Evolutionary conservation across 805 yeast species (phyloP).

Genomic region (Kluyveromyces starmeri): DNA sequence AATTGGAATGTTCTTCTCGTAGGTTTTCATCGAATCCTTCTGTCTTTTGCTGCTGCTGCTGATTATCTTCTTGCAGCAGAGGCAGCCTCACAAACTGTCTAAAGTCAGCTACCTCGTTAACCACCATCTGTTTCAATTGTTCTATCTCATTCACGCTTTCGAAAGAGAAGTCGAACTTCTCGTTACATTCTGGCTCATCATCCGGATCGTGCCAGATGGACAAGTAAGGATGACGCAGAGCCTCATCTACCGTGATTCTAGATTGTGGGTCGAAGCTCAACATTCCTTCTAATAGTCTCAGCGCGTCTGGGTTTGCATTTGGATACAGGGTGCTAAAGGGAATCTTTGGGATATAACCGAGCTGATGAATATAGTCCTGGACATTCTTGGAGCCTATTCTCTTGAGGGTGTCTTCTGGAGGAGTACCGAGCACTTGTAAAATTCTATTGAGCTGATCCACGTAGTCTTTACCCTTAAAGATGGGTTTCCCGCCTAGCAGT

Average conservation of each 20-base stretch:
- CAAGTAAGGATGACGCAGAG: slow-evolving; percentile 81
- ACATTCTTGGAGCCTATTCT: slow-evolving; percentile 82
- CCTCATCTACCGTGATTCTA: slow-evolving; percentile 82
- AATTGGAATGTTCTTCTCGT: slow-evolving; percentile 1
- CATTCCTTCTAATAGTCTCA: slow-evolving; percentile 71
- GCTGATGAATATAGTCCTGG: slow-evolving; percentile 78
- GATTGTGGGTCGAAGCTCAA: slow-evolving; percentile 78
- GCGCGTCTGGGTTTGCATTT: slow-evolving; percentile 75
- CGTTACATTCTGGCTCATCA: slow-evolving; percentile 79
- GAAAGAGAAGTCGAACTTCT: slow-evolving; percentile 78
- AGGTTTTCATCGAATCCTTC: slow-evolving; percentile 2
- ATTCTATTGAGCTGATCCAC: slow-evolving; percentile 92
- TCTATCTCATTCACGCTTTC: slow-evolving; percentile 77
- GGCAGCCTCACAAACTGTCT: slow-evolving; percentile 78
- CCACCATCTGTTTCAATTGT: slow-evolving; percentile 63
- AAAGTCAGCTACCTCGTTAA: slow-evolving; percentile 70
- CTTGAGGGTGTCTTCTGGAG: slow-evolving; percentile 58
- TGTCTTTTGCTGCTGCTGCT: slow-evolving; percentile 20
- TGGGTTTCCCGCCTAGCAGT: slow-evolving; percentile 79
- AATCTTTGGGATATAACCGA: slow-evolving; percentile 74
- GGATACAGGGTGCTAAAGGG: slow-evolving; percentile 72
- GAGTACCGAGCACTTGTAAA: slow-evolving; percentile 83
- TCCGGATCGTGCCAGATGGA: slow-evolving; percentile 87
- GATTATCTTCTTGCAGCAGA: slow-evolving; percentile 42
- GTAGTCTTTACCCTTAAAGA: slow-evolving; percentile 92